Conservation (phyloP, 2,329 filamentous ascomycete genomes). For the Didymellaceae sp. region DNA sequence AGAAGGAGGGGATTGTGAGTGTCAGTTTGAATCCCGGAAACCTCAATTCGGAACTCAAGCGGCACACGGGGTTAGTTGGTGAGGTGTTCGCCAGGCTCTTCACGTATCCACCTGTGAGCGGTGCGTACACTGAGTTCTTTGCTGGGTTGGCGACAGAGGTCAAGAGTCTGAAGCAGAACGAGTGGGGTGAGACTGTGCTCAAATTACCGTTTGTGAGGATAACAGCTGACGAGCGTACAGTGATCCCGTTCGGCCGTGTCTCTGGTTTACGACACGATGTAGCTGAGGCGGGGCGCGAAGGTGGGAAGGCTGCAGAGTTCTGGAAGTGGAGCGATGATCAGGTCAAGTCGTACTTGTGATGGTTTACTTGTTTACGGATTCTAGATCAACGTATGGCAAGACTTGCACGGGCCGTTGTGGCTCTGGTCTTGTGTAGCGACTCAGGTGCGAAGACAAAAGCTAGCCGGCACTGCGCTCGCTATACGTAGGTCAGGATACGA, state of each 20-base stretch:
- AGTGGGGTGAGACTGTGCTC: slow-evolving; percentile 24
- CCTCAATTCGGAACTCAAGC: slow-evolving; percentile 37
- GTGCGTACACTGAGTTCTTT: slow-evolving; percentile 37
- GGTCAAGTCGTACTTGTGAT: slow-evolving; percentile 24
- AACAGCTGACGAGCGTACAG: slow-evolving; percentile 1
- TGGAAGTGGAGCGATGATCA: slow-evolving; percentile 56
- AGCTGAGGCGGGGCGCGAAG: slow-evolving; percentile 25
- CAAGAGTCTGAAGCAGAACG: slow-evolving; percentile 35
- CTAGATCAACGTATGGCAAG: too few species aligned
- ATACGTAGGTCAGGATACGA: too few species aligned
- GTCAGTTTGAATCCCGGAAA: slow-evolving; percentile 52
- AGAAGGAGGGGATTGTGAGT: slow-evolving; percentile 26
- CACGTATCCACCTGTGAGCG: slow-evolving; percentile 24
- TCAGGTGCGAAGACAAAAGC: too few species aligned
- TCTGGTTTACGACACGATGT: slow-evolving; percentile 28
- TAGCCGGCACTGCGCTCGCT: too few species aligned
- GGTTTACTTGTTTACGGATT: too few species aligned
- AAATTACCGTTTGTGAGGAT: not conserved
- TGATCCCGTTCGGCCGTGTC: slow-evolving; percentile 58
- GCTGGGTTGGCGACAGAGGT: slow-evolving; percentile 29
- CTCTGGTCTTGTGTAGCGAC: too few species aligned
- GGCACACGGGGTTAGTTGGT: slow-evolving; percentile 30
- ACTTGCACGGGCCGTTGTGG: too few species aligned
- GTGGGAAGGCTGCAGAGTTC: slow-evolving; percentile 49
- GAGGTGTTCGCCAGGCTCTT: slow-evolving; percentile 1